These are phyloP conservation scores for Odontarrhena argentea DNA, from an alignment of 345 rosid species.

Conservation along the genomic window DNA sequence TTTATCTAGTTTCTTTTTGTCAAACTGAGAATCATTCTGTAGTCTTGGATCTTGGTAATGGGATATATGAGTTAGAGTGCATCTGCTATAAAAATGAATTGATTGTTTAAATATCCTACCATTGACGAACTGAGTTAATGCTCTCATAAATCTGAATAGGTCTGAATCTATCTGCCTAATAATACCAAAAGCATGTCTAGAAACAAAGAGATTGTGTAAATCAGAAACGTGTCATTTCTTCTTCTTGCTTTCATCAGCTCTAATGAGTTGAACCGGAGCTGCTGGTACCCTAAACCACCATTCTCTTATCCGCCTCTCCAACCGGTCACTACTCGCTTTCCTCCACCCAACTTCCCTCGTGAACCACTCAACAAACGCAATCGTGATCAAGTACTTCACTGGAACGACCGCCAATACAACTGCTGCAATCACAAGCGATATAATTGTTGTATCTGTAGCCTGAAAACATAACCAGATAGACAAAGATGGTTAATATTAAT, in stretches of 20 bases:
- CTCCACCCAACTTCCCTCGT: slow-evolving; percentile 74
- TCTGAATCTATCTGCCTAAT: neutral
- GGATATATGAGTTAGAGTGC: no score
- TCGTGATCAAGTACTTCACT: slow-evolving; percentile 49
- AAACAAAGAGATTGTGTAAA: slow-evolving; percentile 5
- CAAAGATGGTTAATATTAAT: neutral
- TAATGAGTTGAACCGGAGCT: slow-evolving; percentile 76
- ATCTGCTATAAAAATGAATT: no score
- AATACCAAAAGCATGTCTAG: slow-evolving; percentile 7
- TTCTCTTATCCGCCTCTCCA: slow-evolving; percentile 72
- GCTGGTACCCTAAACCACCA: slow-evolving; percentile 96
- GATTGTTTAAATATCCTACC: neutral
- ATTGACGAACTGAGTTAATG: neutral
- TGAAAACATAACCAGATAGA: slow-evolving; percentile 34
- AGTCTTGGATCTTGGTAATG: no score
- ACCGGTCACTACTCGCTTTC: slow-evolving; percentile 72
- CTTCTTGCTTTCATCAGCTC: slow-evolving; percentile 62
- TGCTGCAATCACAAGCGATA: slow-evolving; percentile 58
- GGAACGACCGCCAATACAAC: slow-evolving; percentile 61
- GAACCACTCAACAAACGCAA: slow-evolving; percentile 67
- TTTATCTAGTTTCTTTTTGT: no score
- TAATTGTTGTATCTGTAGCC: slow-evolving; percentile 78
- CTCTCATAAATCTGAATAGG: slow-evolving; percentile 8
- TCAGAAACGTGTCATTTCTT: slow-evolving; percentile 47
- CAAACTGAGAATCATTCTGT: no score